Conservation (phyloP, 2,329 filamentous ascomycete genomes). For the Curvularia spicifera region DNA sequence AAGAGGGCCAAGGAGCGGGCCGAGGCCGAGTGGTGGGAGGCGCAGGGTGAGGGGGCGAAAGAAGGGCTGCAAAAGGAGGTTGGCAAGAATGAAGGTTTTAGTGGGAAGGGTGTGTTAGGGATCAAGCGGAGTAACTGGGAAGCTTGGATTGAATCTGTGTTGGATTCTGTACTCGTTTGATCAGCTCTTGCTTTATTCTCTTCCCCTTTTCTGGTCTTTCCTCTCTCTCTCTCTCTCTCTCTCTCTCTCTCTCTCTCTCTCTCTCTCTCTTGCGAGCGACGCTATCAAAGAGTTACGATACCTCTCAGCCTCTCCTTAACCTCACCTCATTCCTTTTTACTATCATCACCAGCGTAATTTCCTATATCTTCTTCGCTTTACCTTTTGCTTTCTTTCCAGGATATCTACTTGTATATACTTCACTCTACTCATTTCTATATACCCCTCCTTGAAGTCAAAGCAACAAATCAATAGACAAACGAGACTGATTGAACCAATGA, state of each 20-base stretch:
- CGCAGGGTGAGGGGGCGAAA: slow-evolving; percentile 40
- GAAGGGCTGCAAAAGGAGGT: slow-evolving; percentile 33
- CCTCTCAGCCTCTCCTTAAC: background rate
- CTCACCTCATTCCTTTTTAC: background rate
- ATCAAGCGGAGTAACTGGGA: slow-evolving; percentile 27
- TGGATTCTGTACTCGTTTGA: slow-evolving; percentile 30
- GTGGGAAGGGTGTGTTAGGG: slow-evolving; percentile 15
- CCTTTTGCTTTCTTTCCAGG: background rate
- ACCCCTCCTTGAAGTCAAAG: background rate
- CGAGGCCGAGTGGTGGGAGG: slow-evolving; percentile 55
- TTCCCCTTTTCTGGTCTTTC: background rate
- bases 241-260: background rate
- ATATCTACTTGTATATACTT: background rate
- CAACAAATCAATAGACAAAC: background rate
- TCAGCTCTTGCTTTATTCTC: background rate
- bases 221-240: background rate
- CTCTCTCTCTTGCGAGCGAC: background rate
- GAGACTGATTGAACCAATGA: background rate
- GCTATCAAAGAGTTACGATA: background rate
- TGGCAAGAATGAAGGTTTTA: slow-evolving; percentile 17
- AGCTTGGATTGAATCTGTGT: slow-evolving; percentile 25
- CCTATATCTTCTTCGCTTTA: background rate
- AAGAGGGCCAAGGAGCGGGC: slow-evolving; percentile 51
- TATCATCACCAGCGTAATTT: background rate
- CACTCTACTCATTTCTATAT: background rate